Evolutionary conservation across 73 alveolate genomes (phyloP).

Genomic region (Stentor coeruleus): DNA sequence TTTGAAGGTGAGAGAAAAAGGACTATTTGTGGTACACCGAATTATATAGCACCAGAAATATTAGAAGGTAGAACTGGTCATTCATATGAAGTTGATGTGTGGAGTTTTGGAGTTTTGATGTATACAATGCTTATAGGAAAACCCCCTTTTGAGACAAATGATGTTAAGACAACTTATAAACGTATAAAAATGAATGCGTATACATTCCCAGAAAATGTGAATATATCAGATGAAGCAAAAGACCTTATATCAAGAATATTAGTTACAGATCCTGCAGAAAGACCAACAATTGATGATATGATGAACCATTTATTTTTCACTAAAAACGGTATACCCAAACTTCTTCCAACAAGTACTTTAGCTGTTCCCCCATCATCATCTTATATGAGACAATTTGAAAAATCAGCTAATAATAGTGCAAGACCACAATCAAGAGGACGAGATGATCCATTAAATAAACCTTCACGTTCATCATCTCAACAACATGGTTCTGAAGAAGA

Average conservation of each 20-base stretch:
- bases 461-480: background rate
- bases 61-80: conserved; percentile 47
- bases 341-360: conserved; percentile 88
- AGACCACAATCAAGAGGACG: background rate
- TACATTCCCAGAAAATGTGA: conserved; percentile 67
- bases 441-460: conserved; percentile 4
- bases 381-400: conserved; percentile 67
- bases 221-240: conserved; percentile 87
- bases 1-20: conserved; percentile 74
- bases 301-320: conserved; percentile 49
- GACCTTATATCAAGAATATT: conserved; percentile 77
- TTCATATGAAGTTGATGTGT: conserved; percentile 61
- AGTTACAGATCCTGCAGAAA: conserved; percentile 66
- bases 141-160: conserved; percentile 63
- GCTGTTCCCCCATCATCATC: conserved; percentile 93
- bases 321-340: conserved; percentile 82
- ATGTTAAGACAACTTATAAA: conserved; percentile 46
- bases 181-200: conserved; percentile 49
- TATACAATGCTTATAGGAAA: conserved; percentile 56
- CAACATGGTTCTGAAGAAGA: background rate
- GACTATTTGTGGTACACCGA: conserved; percentile 53
- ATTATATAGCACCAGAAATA: conserved; percentile 55
- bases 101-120: conserved; percentile 59
- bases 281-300: conserved; percentile 55
- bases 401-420: background rate